Base-by-base conservation (phyloP, 2,329 filamentous ascomycete genomes). In the Penicillium sp. region DNA sequence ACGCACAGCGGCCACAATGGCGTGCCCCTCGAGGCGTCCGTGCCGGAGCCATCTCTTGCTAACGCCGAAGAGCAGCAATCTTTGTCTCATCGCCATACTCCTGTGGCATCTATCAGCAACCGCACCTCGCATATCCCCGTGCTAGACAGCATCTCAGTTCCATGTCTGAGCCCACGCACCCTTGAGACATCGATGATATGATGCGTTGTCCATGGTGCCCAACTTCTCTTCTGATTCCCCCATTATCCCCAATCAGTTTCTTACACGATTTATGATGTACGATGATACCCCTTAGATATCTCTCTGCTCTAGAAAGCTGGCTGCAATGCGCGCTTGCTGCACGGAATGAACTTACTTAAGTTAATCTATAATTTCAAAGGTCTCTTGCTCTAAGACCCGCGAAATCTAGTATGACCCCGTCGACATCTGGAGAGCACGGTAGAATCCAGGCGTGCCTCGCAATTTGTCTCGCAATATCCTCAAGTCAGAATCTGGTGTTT, bases 1-100 rank as follows among this genome's bases (percentile, higher is more conserved):
- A 78, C 75, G 3, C 77, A 80, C 47, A 74, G 71, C 18, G 77
- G 75, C 3, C 76, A 78, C 49, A 73, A 74, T 23, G 75, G 74
- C 12, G 54, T 77, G 20, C 53, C 66, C 9, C 56, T 76, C 13
- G 63, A 68, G 9, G 44, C 63, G 9, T 38, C 50, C 8, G 42
- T 42, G 15, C 29, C 47, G 2, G 49, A 52, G 15, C 9, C 32
- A 6, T 38, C 49, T 24, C 10, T 42, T 28, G 1, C 49, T 5
- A 20, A 43, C 10, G 43, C 53, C 15, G 10, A 46, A 7, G 48
- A 56, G n/a, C 49, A 46, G 23, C 44, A 37, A 9, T 28, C 8
- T 20, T 33, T 38, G 3, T 44, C 32, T 24, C 46, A 44, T 48
- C 44, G 5, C 23, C 38, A 15, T 20, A 39, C 39, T 12, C 48